A percentile compares a stretch with the other conserved stretches of the same genome.
phyloP scores from a whole-genome alignment of 176 grass and related monocot species.

The Sorghum bicolor region DNA sequence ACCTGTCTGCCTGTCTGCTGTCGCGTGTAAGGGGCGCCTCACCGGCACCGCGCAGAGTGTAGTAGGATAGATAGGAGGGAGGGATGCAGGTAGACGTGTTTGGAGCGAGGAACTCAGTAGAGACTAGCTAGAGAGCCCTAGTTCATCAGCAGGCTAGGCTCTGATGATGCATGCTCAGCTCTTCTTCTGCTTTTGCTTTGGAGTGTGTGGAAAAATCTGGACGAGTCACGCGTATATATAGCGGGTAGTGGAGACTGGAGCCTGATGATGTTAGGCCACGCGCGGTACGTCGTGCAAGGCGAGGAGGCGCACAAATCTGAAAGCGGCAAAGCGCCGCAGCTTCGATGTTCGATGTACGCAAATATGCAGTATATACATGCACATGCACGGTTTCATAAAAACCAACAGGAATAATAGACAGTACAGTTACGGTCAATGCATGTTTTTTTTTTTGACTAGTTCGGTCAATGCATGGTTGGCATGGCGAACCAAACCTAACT shows the following conservation, averaged over 20 bases:
- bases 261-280: conserved; percentile 17
- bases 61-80: not conserved
- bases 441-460: too few relatives aligned
- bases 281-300: not conserved
- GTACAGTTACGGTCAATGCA: too few relatives aligned
- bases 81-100: not conserved
- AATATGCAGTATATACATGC: not conserved
- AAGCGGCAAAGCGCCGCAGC: not conserved
- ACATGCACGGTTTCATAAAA: not conserved
- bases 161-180: too few relatives aligned
- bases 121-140: too few relatives aligned
- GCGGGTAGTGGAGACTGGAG: too few relatives aligned
- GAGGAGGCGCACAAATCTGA: conserved; percentile 19
- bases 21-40: too few relatives aligned
- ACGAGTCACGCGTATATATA: conserved; percentile 5
- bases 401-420: not conserved
- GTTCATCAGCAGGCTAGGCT: not conserved
- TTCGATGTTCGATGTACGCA: too few relatives aligned
- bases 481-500: too few relatives aligned
- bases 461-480: too few relatives aligned
- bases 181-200: not conserved
- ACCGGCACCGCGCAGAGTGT: not conserved
- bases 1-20: too few relatives aligned
- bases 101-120: not conserved
- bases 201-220: not conserved